A percentile compares a stretch with the other conserved stretches of the same genome.
phyloP scores from a whole-genome alignment of 129 eudicot genomes.

The Centaurea solstitialis region DNA sequence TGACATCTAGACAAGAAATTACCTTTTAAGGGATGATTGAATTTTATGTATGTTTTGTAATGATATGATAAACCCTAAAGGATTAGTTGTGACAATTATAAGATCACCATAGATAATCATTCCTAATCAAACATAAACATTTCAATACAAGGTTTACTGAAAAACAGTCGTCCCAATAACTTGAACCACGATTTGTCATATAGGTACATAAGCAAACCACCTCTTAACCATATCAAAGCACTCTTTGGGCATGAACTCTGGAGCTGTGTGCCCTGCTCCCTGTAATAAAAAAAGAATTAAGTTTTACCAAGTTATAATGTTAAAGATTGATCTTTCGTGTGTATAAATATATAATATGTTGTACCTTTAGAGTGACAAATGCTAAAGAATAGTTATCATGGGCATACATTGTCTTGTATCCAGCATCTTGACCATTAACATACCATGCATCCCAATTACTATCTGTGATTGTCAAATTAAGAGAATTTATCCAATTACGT shows the following conservation, averaged over 20 bases:
- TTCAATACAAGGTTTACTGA: too few species aligned
- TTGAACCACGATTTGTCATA: not conserved
- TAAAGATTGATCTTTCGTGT: not conserved
- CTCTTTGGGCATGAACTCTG: conserved; percentile 32
- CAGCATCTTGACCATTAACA: conserved; percentile 25
- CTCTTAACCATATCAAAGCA: conserved; percentile 33
- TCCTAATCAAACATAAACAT: too few species aligned
- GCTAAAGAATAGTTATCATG: conserved; percentile 25
- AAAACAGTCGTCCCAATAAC: too few species aligned
- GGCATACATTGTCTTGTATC: conserved; percentile 20
- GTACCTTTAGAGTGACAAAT: conserved; percentile 33
- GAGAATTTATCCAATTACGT: conserved; percentile 27
- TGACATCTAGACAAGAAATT: too few species aligned
- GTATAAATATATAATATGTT: not conserved
- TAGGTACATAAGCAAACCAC: conserved; percentile 29
- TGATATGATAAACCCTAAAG: too few species aligned
- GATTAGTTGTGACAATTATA: too few species aligned
- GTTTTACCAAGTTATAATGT: not conserved
- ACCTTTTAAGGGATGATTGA: too few species aligned
- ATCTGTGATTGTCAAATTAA: conserved; percentile 12
- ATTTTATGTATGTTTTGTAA: too few species aligned
- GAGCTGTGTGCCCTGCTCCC: conserved; percentile 43
- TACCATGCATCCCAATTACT: conserved; percentile 32
- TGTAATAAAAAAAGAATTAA: not conserved
- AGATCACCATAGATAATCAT: too few species aligned